phyloP scores from a whole-genome alignment of 2,329 filamentous ascomycete genomes.

The Dothideomycetes sp. region DNA sequence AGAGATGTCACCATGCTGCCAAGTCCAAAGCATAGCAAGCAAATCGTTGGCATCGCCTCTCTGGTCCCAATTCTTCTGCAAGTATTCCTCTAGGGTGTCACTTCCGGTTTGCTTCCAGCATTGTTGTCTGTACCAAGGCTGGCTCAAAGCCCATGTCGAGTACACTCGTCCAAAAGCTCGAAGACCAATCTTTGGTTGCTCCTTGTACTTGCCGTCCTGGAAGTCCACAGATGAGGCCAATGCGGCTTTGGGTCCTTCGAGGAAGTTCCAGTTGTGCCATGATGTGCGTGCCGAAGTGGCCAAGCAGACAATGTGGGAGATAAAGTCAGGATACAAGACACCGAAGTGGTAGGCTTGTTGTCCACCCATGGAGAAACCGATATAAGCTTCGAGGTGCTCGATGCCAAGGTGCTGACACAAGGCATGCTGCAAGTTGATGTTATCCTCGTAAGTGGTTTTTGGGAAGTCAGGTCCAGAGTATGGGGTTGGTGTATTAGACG shows the following conservation, averaged over 20 bases:
- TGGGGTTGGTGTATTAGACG: slow-evolving; percentile 37
- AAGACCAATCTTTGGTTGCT: slow-evolving; percentile 23
- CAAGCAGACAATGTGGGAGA: slow-evolving; percentile 39
- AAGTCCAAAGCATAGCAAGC: slow-evolving; percentile 31
- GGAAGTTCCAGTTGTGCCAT: slow-evolving; percentile 45
- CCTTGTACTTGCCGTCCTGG: slow-evolving; percentile 25
- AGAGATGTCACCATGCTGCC: slow-evolving; percentile 34
- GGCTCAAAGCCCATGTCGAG: slow-evolving; percentile 33
- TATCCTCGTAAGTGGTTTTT: slow-evolving; percentile 40
- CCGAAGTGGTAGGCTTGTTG: slow-evolving; percentile 46
- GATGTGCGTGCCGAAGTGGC: slow-evolving; percentile 44
- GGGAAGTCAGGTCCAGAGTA: slow-evolving; percentile 34
- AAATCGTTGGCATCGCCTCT: slow-evolving; percentile 28
- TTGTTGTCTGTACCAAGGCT: slow-evolving; percentile 32
- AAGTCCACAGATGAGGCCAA: slow-evolving; percentile 37
- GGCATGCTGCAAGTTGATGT: slow-evolving; percentile 41
- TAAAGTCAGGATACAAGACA: slow-evolving; percentile 41
- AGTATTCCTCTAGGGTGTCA: slow-evolving; percentile 22
- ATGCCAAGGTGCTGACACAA: slow-evolving; percentile 38
- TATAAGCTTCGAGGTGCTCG: slow-evolving; percentile 35
- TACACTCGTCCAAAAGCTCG: slow-evolving; percentile 32
- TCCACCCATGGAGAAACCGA: slow-evolving; percentile 51
- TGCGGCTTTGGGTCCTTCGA: slow-evolving; percentile 45
- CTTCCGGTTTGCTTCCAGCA: slow-evolving; percentile 29
- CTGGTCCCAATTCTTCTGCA: slow-evolving; percentile 25